phyloP scores from a whole-genome alignment of 192 early-diverging fungal genomes.

The Coemansia sp. region DNA sequence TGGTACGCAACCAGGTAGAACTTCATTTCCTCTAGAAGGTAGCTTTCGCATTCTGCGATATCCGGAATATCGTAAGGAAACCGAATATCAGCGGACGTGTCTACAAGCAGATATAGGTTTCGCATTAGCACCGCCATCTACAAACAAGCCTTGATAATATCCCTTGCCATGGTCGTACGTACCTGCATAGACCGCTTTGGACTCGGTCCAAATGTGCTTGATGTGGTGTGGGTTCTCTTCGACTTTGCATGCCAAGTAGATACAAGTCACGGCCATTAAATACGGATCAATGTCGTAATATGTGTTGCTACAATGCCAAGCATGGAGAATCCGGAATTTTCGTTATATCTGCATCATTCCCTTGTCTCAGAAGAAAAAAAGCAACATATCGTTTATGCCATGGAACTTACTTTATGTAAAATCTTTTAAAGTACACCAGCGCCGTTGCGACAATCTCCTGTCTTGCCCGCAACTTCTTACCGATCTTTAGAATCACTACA shows the following conservation, averaged over 20 bases:
- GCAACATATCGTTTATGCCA: not conserved
- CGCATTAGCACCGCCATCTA: too few species aligned
- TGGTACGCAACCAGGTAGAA: conserved; percentile 89
- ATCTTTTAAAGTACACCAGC: conserved; percentile 85
- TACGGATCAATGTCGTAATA: conserved; percentile 75
- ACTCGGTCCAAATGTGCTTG: conserved; percentile 54
- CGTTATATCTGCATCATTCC: not conserved
- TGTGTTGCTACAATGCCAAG: conserved; percentile 63
- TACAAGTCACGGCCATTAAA: conserved; percentile 77
- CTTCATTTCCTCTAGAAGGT: conserved; percentile 87
- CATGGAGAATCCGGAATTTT: not conserved
- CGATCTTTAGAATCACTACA: conserved; percentile 77
- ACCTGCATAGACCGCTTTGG: conserved; percentile 46
- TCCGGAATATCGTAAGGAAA: conserved; percentile 69
- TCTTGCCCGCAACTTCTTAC: conserved; percentile 67
- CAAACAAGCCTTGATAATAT: not conserved
- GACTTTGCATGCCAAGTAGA: conserved; percentile 89
- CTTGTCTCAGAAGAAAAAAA: too few species aligned
- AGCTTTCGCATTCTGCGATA: conserved; percentile 93
- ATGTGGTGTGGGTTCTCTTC: conserved; percentile 79
- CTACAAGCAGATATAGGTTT: conserved; percentile 14
- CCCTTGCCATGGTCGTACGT: conserved; percentile 10
- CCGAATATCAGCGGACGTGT: conserved; percentile 36
- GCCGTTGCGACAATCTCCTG: conserved; percentile 88
- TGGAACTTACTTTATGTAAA: conserved; percentile 76